Conservation (phyloP, 169 alveolate species). For the Miamiensis avidus region DNA sequence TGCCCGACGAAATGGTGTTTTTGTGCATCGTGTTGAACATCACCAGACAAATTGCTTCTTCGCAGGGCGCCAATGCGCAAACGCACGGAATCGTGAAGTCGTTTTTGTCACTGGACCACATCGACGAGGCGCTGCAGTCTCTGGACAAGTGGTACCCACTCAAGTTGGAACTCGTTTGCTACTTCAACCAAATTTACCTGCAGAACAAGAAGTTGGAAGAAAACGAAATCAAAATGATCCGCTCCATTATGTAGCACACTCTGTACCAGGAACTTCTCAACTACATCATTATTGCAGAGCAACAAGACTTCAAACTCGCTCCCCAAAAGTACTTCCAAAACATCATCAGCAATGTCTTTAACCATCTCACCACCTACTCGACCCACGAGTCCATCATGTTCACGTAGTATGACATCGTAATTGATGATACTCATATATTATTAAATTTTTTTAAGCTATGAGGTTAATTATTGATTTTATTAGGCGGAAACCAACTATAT, state of each 20-base stretch:
- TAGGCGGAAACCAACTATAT: background rate
- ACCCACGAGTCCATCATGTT: background rate
- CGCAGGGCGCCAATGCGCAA: background rate
- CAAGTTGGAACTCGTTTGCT: conserved; percentile 4
- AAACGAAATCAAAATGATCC: background rate
- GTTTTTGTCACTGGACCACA: background rate
- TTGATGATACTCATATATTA: too few species aligned
- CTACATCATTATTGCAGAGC: background rate
- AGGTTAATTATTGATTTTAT: too few species aligned
- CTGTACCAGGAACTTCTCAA: background rate
- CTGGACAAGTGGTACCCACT: conserved; percentile 18
- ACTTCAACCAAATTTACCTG: conserved; percentile 10
- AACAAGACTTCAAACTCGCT: background rate
- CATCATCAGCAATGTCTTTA: background rate
- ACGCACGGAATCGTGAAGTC: background rate
- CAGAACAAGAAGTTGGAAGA: conserved; percentile 3
- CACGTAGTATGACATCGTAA: background rate
- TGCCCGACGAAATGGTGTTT: background rate
- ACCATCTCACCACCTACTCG: background rate
- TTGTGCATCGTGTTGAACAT: background rate
- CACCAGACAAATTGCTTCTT: background rate
- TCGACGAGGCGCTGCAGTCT: background rate
- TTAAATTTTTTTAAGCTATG: too few species aligned
- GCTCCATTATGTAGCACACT: background rate
- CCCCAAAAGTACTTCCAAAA: too few species aligned